These are phyloP conservation scores for Phoma herbarum DNA, from an alignment of 2,329 filamentous ascomycete species.

Conservation along the genomic window DNA sequence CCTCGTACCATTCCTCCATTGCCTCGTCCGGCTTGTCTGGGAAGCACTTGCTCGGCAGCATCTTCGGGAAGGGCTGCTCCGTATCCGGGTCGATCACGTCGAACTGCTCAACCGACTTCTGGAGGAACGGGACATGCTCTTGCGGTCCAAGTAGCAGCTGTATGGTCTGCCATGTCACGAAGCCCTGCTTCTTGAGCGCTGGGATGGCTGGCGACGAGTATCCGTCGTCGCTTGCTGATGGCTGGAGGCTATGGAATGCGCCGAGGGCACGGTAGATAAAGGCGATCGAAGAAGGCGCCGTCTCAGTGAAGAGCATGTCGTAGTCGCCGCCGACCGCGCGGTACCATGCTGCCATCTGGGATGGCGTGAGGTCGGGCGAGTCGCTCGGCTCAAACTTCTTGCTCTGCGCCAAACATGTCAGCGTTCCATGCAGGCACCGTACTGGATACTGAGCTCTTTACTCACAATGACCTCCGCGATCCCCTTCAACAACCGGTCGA, in stretches of 20 bases:
- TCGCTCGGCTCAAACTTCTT: constrained; percentile 55
- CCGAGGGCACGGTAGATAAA: constrained; percentile 93
- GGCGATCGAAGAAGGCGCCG: constrained; percentile 77
- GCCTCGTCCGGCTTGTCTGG: constrained; percentile 76
- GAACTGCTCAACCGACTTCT: constrained; percentile 81
- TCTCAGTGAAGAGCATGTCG: constrained; percentile 76
- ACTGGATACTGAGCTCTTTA: background rate
- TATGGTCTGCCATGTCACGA: constrained; percentile 92
- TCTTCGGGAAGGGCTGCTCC: constrained; percentile 64
- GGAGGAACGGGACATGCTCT: constrained; percentile 84
- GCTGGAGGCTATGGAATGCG: constrained; percentile 87
- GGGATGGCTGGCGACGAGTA: constrained; percentile 81
- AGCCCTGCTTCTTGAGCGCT: constrained; percentile 82
- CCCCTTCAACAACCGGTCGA: constrained; percentile 57
- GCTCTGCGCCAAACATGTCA: constrained; percentile 45
- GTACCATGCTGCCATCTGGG: constrained; percentile 61
- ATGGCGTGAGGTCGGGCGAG: constrained; percentile 58
- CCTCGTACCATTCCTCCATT: constrained; percentile 87
- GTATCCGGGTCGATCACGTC: constrained; percentile 76
- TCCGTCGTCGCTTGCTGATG: constrained; percentile 68
- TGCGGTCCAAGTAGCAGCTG: constrained; percentile 88
- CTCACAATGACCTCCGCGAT: constrained; percentile 58
- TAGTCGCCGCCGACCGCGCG: constrained; percentile 57
- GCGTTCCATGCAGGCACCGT: constrained; percentile 1
- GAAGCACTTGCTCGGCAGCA: constrained; percentile 72